Conservation (phyloP, 106 monocot species). For the Dioscorea alata region DNA sequence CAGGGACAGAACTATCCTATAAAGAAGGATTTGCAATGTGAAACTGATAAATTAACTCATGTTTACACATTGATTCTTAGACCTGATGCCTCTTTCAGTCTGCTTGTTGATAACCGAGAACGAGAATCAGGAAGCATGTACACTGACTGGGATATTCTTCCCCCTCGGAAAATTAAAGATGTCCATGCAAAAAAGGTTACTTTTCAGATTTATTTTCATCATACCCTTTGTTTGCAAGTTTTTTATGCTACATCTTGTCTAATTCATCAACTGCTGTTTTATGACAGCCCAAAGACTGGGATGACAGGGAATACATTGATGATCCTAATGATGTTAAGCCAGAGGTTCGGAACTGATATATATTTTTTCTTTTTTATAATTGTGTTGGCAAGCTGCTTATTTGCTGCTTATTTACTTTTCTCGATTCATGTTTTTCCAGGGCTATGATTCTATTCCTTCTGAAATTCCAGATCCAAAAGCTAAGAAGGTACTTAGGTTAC, state of each 20-base stretch:
- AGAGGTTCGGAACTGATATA: constrained; percentile 32
- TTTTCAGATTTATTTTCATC: too few relatives aligned
- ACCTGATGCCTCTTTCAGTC: constrained; percentile 84
- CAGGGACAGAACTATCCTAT: constrained; percentile 97
- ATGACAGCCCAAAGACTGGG: constrained; percentile 89
- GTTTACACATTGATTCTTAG: constrained; percentile 93
- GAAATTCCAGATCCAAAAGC: constrained; percentile 64
- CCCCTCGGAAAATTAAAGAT: constrained; percentile 87
- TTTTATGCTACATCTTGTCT: too few relatives aligned
- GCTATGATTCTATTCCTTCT: constrained; percentile 83
- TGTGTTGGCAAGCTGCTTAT: neutral
- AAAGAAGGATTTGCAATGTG: constrained; percentile 90
- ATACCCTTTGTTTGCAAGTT: too few relatives aligned
- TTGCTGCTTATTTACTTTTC: neutral
- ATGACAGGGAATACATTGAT: constrained; percentile 83
- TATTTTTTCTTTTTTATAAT: neutral
- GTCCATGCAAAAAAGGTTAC: constrained; percentile 83
- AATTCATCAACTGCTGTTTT: neutral
- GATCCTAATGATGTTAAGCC: constrained; percentile 88
- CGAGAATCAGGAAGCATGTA: constrained; percentile 98
- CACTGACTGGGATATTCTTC: constrained; percentile 96
- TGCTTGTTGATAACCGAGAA: constrained; percentile 95
- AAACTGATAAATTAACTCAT: constrained; percentile 92
- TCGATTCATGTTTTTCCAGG: constrained; percentile 39
- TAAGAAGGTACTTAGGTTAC: neutral